Percentiles rank a stretch among this genome's conserved stretches.
phyloP scores from a whole-genome alignment of 176 grass and related monocot genomes.

The Cenchrus americanus region DNA sequence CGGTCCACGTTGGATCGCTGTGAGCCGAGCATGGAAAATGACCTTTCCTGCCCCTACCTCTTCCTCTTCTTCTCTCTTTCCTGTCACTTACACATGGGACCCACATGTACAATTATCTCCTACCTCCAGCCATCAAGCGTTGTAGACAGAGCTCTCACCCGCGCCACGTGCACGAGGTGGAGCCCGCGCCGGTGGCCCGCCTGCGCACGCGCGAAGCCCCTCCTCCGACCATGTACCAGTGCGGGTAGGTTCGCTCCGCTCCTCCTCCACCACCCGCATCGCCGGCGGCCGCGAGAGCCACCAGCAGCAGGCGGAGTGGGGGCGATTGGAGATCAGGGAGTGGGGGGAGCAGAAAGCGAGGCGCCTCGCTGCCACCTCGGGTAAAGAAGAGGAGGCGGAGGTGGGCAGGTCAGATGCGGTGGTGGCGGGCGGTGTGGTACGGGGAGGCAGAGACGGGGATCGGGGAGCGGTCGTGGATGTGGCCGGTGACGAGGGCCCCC shows the following conservation, averaged over 20 bases:
- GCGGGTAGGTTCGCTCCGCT: slow-evolving; percentile 67
- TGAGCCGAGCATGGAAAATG: too few relatives aligned
- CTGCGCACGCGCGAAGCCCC: too few relatives aligned
- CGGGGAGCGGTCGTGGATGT: not conserved
- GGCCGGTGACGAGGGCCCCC: not conserved
- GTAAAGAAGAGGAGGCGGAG: slow-evolving; percentile 19
- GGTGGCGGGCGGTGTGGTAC: not conserved
- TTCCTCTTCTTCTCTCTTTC: too few relatives aligned
- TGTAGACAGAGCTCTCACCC: too few relatives aligned
- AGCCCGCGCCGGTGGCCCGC: too few relatives aligned
- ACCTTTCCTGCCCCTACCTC: too few relatives aligned
- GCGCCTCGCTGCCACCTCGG: slow-evolving; percentile 35
- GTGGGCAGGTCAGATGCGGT: slow-evolving; percentile 5
- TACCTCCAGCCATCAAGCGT: too few relatives aligned
- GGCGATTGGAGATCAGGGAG: not conserved
- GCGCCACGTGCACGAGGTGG: too few relatives aligned
- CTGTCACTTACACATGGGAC: too few relatives aligned
- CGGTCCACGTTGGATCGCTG: too few relatives aligned
- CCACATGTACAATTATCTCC: too few relatives aligned
- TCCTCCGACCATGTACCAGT: too few relatives aligned
- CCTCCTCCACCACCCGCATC: not conserved
- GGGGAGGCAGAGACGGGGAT: not conserved
- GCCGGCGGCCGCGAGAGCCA: not conserved
- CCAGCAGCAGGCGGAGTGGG: not conserved
- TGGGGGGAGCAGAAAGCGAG: slow-evolving; percentile 38